These are phyloP conservation scores for Cystobasidiaceae sp. DNA, from an alignment of 1,284 basidiomycete genomes.

Conservation along the genomic window DNA sequence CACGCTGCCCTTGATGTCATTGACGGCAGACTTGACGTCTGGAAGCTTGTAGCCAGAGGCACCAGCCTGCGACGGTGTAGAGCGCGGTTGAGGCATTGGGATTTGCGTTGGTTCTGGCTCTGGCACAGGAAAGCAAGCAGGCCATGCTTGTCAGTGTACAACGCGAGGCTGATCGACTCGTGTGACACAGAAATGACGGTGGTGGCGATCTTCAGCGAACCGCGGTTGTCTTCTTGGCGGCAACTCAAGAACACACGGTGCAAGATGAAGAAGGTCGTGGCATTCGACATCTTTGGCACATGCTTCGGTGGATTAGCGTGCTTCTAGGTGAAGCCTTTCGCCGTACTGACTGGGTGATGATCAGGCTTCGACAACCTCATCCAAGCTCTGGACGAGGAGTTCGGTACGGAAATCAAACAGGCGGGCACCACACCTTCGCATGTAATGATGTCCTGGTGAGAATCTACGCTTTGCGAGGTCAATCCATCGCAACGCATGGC, in stretches of 20 bases:
- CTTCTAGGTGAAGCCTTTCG: too few relatives aligned
- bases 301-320: constrained; percentile 28
- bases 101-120: background rate
- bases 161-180: too few relatives aligned
- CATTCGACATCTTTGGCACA: constrained; percentile 32
- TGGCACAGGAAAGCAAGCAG: background rate
- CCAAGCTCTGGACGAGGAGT: constrained; percentile 18
- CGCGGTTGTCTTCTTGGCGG: too few relatives aligned
- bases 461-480: too few relatives aligned
- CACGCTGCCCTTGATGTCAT: constrained; percentile 11
- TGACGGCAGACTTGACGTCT: constrained; percentile 17
- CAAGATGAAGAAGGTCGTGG: constrained; percentile 31
- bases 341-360: background rate
- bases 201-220: background rate
- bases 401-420: constrained; percentile 25
- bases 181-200: constrained; percentile 1
- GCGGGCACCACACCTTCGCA: constrained; percentile 29
- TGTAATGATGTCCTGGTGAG: constrained; percentile 29
- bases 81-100: background rate
- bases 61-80: too few relatives aligned
- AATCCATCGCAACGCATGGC: too few relatives aligned
- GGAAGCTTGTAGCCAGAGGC: constrained; percentile 1
- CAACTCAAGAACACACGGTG: too few relatives aligned
- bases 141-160: background rate
- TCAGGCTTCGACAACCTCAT: constrained; percentile 29